Evolutionary conservation across 441 rosid species (phyloP).

Genomic region (Corymbia citriodora): DNA sequence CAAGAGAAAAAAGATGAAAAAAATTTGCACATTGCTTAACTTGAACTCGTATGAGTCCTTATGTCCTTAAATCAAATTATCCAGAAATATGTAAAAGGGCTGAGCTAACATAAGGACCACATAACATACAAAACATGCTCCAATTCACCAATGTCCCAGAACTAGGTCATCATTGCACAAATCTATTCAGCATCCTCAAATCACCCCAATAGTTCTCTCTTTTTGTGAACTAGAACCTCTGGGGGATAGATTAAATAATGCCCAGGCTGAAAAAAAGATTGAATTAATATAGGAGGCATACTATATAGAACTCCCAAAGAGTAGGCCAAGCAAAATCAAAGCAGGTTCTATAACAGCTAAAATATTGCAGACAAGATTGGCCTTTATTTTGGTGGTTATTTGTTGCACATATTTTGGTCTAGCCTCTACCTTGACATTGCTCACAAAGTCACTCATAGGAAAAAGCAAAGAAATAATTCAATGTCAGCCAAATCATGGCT

Average conservation of each 20-base stretch:
- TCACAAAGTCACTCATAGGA: fast-evolving
- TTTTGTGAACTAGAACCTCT: background rate
- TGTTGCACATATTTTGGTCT: background rate
- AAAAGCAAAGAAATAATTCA: background rate
- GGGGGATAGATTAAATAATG: background rate
- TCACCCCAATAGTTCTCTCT: background rate
- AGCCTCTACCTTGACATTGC: background rate
- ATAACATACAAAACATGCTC: background rate
- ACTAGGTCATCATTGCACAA: background rate
- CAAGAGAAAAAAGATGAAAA: background rate
- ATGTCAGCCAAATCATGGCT: background rate
- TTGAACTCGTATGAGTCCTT: background rate
- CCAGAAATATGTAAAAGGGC: background rate
- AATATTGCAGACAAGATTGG: background rate
- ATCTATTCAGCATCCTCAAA: background rate
- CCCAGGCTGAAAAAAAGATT: background rate
- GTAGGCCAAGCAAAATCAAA: background rate
- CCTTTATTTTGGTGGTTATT: background rate
- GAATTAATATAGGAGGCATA: background rate
- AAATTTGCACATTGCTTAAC: background rate
- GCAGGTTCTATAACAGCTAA: background rate
- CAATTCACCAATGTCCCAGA: background rate
- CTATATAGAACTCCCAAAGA: background rate
- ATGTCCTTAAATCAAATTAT: background rate
- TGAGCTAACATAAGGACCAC: background rate